Percentiles rank a stretch among this genome's conserved stretches.
phyloP scores from a whole-genome alignment of 2,329 filamentous ascomycete genomes.

The Aspergillus neoniger region DNA sequence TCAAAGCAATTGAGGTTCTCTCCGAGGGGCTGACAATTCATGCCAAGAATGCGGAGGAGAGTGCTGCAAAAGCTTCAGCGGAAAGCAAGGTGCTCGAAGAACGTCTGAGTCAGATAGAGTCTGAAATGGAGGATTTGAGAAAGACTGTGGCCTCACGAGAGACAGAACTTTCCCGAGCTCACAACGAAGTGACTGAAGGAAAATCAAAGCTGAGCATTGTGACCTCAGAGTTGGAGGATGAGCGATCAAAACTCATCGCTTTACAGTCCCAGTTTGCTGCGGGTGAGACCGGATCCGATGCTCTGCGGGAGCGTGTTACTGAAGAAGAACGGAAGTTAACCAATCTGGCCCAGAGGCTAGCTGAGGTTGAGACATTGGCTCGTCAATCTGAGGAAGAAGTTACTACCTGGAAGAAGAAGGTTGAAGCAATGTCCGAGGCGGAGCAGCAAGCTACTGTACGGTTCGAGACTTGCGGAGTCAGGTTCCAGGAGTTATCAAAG shows the following conservation, averaged over 20 bases:
- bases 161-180: conserved; percentile 53
- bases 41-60: conserved; percentile 61
- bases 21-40: conserved; percentile 63
- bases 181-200: conserved; percentile 55
- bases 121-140: conserved; percentile 58
- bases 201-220: conserved; percentile 51
- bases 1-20: conserved; percentile 61
- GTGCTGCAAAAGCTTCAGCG: conserved; percentile 60
- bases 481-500: conserved; percentile 81
- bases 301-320: conserved; percentile 70
- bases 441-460: conserved; percentile 49
- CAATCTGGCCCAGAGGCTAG: conserved; percentile 68
- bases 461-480: conserved; percentile 69
- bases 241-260: conserved; percentile 67
- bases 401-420: conserved; percentile 65
- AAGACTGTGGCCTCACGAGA: conserved; percentile 58
- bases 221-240: conserved; percentile 60
- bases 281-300: conserved; percentile 81
- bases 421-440: conserved; percentile 32
- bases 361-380: conserved; percentile 72
- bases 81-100: conserved; percentile 64
- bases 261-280: conserved; percentile 74
- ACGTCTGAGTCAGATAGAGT: conserved; percentile 57
- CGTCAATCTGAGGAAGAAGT: conserved; percentile 77
- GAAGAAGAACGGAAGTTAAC: conserved; percentile 74